Evolutionary conservation across 208 protist genomes (phyloP), one percentile per base, ranked within the genome.

Genomic region (Kentomonas sorsogonicus): DNA sequence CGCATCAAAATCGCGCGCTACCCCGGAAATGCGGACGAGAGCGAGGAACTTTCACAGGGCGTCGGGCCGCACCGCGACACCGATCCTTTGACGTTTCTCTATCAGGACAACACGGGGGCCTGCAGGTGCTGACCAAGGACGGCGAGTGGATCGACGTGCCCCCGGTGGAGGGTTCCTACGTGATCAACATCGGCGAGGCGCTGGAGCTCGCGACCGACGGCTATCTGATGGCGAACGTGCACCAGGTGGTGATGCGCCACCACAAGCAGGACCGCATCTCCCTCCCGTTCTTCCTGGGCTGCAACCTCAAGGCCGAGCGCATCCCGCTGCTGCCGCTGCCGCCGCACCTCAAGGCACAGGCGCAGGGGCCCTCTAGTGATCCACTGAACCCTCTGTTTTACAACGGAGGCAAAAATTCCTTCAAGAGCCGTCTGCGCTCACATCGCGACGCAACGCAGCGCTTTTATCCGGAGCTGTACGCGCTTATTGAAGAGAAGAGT

Each of bases 111-210:
- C 18, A 39, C 25, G 3, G 55, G 55, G 55, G 55, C 39, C 55
- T 61, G 40, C 55, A 61, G 43, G 55, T 61, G 43, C 25, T 39
- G 29, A 61, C 40, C 2, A 44, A 61, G 15, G 48, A 54, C 3
- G 34, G 52, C n/a, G 55, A 44, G 31, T 61, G 55, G 55, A 51
- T 61, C 43, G 55, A 61, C 43, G 43, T 41, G 5, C 38, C 40
- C 9, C 33, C 23, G 18, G 22, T 61, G 25, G 43, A 61, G 43
- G 43, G 52, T 18, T n/a, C 55, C 1, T 61, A 33, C 33, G 55
- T 61, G 4, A 22, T 61, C 6, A 61, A 61, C 44, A 61, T 61
- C 52, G 55, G 55, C 27, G 55, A 61, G 43, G 27, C 55, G 6
- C 44, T 61, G 2, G 55, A 61, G 43, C 29, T 61, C 26, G 23